A percentile compares a stretch with the other conserved stretches of the same genome.
These are phyloP conservation scores for Butyriboletus loyo DNA, from an alignment of 768 basidiomycete genomes.

Conservation along the genomic window DNA sequence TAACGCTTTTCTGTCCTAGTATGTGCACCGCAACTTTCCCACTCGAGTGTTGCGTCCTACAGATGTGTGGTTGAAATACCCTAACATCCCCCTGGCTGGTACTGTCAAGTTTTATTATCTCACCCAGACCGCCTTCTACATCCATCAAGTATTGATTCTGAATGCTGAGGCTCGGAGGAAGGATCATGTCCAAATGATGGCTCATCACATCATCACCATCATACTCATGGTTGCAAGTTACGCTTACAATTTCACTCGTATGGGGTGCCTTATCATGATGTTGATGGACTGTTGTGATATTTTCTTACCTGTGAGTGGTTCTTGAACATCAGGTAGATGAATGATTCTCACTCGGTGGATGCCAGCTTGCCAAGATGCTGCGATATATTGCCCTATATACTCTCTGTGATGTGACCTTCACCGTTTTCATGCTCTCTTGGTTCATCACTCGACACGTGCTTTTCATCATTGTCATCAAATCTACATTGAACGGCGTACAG, in stretches of 20 bases:
- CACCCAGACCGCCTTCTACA: slow-evolving; percentile 81
- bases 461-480: slow-evolving; percentile 69
- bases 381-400: slow-evolving; percentile 72
- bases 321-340: not conserved
- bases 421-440: slow-evolving; percentile 85
- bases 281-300: slow-evolving; percentile 96
- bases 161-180: slow-evolving; percentile 90
- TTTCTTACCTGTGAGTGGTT: slow-evolving; percentile 72
- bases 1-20: slow-evolving; percentile 45
- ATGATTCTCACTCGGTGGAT: slow-evolving; percentile 3
- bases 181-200: slow-evolving; percentile 95
- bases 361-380: slow-evolving; percentile 88
- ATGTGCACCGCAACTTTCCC: slow-evolving; percentile 72
- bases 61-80: slow-evolving; percentile 77
- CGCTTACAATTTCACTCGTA: slow-evolving; percentile 77
- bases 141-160: slow-evolving; percentile 88
- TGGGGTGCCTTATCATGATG: slow-evolving; percentile 86
- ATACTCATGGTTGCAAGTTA: slow-evolving; percentile 76
- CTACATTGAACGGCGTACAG: slow-evolving; percentile 49
- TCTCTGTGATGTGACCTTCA: slow-evolving; percentile 74
- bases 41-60: slow-evolving; percentile 60
- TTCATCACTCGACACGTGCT: slow-evolving; percentile 84
- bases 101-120: slow-evolving; percentile 90
- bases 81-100: slow-evolving; percentile 75
- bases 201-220: slow-evolving; percentile 90